These are phyloP conservation scores for Xylaria sp. DNA, from an alignment of 2,329 filamentous ascomycete genomes.

Conservation along the genomic window DNA sequence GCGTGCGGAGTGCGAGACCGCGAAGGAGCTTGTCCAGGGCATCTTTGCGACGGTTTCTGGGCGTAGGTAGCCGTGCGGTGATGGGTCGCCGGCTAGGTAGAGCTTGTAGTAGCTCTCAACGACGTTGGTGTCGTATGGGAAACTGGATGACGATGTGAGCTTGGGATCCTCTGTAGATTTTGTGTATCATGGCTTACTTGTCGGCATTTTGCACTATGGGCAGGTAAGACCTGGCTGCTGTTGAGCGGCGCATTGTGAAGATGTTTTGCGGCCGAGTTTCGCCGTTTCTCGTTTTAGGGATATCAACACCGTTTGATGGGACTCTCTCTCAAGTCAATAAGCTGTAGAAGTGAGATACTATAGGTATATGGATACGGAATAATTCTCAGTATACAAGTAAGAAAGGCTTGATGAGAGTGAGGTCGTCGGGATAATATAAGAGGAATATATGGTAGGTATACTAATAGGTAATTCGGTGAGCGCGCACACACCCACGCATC, in stretches of 20 bases:
- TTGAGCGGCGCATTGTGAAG: conserved; percentile 14
- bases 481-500: no score
- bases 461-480: no score
- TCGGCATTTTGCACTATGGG: conserved; percentile 21
- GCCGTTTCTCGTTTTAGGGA: no score
- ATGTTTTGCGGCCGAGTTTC: background rate
- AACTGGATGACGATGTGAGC: conserved; percentile 31
- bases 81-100: conserved; percentile 39
- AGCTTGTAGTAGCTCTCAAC: conserved; percentile 40
- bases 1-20: conserved; percentile 27
- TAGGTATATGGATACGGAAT: no score
- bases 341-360: no score
- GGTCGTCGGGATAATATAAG: no score
- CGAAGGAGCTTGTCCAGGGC: conserved; percentile 39
- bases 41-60: conserved; percentile 41
- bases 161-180: conserved; percentile 2
- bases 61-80: conserved; percentile 47
- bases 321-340: no score
- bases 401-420: no score
- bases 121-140: conserved; percentile 38
- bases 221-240: conserved; percentile 17
- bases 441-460: no score
- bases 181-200: conserved; percentile 12
- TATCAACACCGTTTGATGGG: no score
- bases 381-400: no score